Conservation (phyloP, 257 asterid species). For the Rhazya stricta region DNA sequence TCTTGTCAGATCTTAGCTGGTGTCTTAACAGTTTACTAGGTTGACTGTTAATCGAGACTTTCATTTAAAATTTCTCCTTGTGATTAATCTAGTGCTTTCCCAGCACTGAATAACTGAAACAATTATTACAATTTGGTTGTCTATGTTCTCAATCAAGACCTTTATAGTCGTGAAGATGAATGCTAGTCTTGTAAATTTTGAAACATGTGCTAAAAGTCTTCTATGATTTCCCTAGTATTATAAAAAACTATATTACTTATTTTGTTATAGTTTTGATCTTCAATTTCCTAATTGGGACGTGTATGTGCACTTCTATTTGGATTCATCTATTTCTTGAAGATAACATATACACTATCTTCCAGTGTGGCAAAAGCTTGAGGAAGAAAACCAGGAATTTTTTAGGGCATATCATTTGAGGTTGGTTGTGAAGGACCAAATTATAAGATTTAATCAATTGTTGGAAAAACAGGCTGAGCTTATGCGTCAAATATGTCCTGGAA, state of each 20-base stretch:
- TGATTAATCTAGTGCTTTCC: neutral
- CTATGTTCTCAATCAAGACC: neutral
- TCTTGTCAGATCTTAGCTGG: neutral
- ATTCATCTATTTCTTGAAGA: slow-evolving; percentile 8
- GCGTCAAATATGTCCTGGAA: slow-evolving; percentile 38
- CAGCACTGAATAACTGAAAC: neutral
- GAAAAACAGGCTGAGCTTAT: slow-evolving; percentile 73
- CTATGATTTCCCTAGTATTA: neutral
- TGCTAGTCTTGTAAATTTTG: neutral
- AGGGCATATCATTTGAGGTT: slow-evolving; percentile 72
- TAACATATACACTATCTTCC: slow-evolving; percentile 31
- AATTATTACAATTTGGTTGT: neutral
- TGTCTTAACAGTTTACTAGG: neutral
- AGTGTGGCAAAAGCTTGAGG: slow-evolving; percentile 98
- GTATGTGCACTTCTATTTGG: slow-evolving; percentile 5
- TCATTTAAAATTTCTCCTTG: neutral
- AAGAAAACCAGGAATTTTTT: slow-evolving; percentile 79
- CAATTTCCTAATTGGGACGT: neutral
- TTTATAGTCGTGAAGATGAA: neutral
- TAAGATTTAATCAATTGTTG: slow-evolving; percentile 68
- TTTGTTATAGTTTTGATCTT: neutral
- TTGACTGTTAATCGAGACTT: neutral
- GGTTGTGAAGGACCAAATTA: slow-evolving; percentile 79
- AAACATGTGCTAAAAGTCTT: neutral
- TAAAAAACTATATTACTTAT: neutral